A percentile compares a stretch with the other conserved stretches of the same genome.
Conservation (phyloP, 2,329 filamentous ascomycete species). For the Chaetothyriales sp. region DNA sequence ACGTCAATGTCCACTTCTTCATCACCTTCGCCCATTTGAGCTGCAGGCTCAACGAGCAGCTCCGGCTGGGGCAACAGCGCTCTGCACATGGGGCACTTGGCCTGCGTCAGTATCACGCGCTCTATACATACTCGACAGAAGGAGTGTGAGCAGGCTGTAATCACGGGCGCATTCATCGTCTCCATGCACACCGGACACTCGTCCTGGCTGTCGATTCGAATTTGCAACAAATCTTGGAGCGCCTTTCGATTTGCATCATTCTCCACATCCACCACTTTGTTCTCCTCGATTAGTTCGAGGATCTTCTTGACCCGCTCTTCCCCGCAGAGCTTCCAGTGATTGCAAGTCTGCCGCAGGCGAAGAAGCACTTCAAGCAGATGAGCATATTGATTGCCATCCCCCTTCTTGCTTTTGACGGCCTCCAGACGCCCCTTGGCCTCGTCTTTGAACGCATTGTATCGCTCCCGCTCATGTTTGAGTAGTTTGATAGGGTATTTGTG, state of each 20-base stretch:
- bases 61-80: conserved; percentile 46
- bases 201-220: conserved; percentile 67
- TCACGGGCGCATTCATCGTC: conserved; percentile 55
- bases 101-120: conserved; percentile 58
- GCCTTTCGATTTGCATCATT: conserved; percentile 53
- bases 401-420: conserved; percentile 28
- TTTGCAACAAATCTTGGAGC: conserved; percentile 60
- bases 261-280: conserved; percentile 55
- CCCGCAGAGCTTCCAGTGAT: conserved; percentile 68
- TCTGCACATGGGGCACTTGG: conserved; percentile 76
- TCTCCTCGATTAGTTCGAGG: conserved; percentile 52
- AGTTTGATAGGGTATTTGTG: conserved; percentile 66
- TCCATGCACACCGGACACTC: conserved; percentile 76
- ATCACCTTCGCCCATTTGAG: conserved; percentile 39
- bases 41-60: conserved; percentile 53
- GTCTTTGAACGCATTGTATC: conserved; percentile 51
- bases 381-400: conserved; percentile 49
- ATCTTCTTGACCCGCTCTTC: conserved; percentile 61
- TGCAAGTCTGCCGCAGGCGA: conserved; percentile 72
- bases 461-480: conserved; percentile 56
- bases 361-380: conserved; percentile 69
- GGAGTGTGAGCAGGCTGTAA: conserved; percentile 71
- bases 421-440: conserved; percentile 57
- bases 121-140: conserved; percentile 66
- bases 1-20: conserved; percentile 43